Conservation (phyloP, 2,329 filamentous ascomycete genomes). For the Catunica adiposa region DNA sequence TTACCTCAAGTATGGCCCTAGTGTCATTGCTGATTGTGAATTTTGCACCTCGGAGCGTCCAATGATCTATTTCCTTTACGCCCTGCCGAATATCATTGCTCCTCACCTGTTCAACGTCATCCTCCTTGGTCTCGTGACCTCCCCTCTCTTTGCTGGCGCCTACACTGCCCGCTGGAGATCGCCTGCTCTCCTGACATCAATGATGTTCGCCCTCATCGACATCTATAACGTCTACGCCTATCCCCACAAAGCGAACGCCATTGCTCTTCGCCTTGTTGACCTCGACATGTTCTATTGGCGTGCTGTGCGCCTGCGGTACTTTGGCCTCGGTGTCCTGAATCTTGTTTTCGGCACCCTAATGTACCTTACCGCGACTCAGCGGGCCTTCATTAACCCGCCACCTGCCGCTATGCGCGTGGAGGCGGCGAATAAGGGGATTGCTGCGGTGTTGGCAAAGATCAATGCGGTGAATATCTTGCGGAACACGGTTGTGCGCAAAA, state of each 20-base stretch:
- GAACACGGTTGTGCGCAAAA: conserved; percentile 65
- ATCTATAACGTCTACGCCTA: conserved; percentile 48
- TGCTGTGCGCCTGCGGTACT: conserved; percentile 42
- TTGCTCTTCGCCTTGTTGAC: conserved; percentile 43
- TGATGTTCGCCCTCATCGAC: conserved; percentile 45
- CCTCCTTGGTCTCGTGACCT: conserved; percentile 57
- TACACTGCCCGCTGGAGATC: conserved; percentile 53
- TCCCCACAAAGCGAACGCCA: conserved; percentile 46
- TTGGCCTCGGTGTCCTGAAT: conserved; percentile 51
- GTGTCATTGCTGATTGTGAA: conserved; percentile 55
- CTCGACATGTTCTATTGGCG: conserved; percentile 59
- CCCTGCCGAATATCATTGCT: conserved; percentile 52
- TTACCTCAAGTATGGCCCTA: conserved; percentile 70
- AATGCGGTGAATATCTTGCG: conserved; percentile 58
- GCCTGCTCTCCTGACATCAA: conserved; percentile 46
- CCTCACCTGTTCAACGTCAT: conserved; percentile 70
- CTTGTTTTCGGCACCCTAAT: conserved; percentile 45
- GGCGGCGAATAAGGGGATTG: conserved; percentile 36
- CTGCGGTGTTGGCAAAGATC: conserved; percentile 46
- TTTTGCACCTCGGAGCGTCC: conserved; percentile 64
- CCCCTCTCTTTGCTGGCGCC: conserved; percentile 43
- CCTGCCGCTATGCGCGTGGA: conserved; percentile 51
- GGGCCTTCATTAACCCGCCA: conserved; percentile 51
- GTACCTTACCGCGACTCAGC: conserved; percentile 64
- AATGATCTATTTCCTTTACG: conserved; percentile 62